Base-by-base conservation (phyloP, 169 alveolate genomes). In the Cryptosporidium tyzzeri region DNA sequence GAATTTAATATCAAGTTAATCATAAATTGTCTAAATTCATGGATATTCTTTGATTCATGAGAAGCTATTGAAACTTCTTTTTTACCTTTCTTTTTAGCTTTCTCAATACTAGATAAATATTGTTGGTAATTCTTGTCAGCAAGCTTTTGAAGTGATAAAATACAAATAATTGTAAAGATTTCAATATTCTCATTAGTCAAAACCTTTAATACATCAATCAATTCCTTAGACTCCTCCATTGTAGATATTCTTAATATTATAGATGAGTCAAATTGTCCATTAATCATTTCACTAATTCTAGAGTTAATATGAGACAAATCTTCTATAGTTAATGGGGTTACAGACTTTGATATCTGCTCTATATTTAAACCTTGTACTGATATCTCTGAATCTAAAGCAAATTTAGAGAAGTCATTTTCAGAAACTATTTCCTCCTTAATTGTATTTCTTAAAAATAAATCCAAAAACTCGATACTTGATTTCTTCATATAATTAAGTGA, bases 11-110 rank as follows among this genome's bases (percentile, higher is more conserved):
- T 26, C 5, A 44, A 2, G 12, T 33, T n/a, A 10, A 50, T 61
- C n/a, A 61, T 61, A n/a, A 80, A 39, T 16, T 45, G 12, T 23
- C 89, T 59, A 48, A 80, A 80, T 10, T 21, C 41, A 62, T 80
- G 89, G n/a, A 80, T 65, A 23, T 80, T 80, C 55, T 44, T 59
- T 8, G 89, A 80, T 23, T 80, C 89, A 21, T 80, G 89, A 4
- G 89, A 41, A 23, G 69, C 41, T 23, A 80, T 14, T 29, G 62
- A 23, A 33, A 80, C 45, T 2, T 59, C 62, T 6, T 23, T 59
- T 33, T 80, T 80, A 7, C 69, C 62, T 39, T 80, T 80, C 23
- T 41, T 37, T 44, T 45, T 26, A 7, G 89, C 89, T 48, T 80
- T 80, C 10, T 80, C 80, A 62, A 80, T 67, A 80, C 0, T 29